phyloP scores from a whole-genome alignment of 768 basidiomycete genomes.

The Tephrocybe sp. region DNA sequence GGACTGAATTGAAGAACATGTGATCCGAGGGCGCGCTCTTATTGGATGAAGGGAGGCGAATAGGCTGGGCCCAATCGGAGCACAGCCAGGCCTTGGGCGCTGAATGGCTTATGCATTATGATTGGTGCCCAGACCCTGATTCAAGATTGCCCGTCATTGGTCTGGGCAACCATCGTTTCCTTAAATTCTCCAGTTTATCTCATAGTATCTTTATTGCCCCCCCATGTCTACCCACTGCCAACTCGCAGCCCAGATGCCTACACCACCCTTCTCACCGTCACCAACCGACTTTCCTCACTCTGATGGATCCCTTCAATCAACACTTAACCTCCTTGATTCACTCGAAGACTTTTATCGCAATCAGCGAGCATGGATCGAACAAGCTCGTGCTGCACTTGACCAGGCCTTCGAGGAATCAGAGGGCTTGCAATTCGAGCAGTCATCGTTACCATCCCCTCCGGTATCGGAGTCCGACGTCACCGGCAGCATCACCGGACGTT shows the following conservation, averaged over 20 bases:
- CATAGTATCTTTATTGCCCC: slow-evolving; percentile 10
- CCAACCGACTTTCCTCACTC: slow-evolving; percentile 22
- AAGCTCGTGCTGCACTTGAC: slow-evolving; percentile 61
- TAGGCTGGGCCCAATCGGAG: slow-evolving; percentile 13
- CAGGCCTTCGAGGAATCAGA: slow-evolving; percentile 6
- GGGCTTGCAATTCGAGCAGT: not conserved
- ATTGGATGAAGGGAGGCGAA: slow-evolving; percentile 15
- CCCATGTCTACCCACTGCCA: slow-evolving; percentile 28
- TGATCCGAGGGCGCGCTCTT: slow-evolving; percentile 6
- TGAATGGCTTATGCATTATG: too few species aligned
- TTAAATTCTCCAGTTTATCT: slow-evolving; percentile 9
- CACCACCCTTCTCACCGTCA: slow-evolving; percentile 34
- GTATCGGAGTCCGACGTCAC: slow-evolving; percentile 8
- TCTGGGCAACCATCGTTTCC: slow-evolving; percentile 17
- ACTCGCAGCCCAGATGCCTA: not conserved
- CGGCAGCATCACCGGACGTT: not conserved
- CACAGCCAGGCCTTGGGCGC: slow-evolving; percentile 15
- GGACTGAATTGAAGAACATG: not conserved
- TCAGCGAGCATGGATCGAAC: slow-evolving; percentile 72
- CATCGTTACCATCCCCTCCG: slow-evolving; percentile 10
- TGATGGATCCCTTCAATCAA: slow-evolving; percentile 39
- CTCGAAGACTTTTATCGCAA: slow-evolving; percentile 69
- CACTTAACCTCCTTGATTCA: slow-evolving; percentile 61
- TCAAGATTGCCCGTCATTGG: slow-evolving; percentile 16
- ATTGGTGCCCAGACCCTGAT: slow-evolving; percentile 21